These are phyloP conservation scores for Thamnidium elegans DNA, from an alignment of 192 early-diverging fungal genomes.

Conservation along the genomic window DNA sequence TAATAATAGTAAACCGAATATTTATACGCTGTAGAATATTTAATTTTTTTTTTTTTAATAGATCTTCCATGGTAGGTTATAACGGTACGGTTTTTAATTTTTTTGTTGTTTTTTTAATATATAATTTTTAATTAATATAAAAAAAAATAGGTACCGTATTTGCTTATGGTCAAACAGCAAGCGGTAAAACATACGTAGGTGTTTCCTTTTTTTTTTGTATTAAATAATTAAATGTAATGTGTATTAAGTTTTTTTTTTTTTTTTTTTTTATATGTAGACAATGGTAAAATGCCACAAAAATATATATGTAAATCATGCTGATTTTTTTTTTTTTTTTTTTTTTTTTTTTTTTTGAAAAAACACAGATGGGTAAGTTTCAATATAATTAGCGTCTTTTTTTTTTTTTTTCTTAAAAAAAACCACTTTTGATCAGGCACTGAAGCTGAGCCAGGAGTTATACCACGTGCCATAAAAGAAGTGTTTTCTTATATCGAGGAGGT, in stretches of 20 bases:
- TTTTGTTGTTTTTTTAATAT: neutral
- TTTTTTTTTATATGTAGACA: conserved; percentile 10
- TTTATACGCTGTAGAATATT: no score
- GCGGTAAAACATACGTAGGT: conserved; percentile 86
- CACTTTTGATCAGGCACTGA: conserved; percentile 48
- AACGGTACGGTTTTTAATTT: conserved; percentile 64
- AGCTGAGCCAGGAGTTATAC: conserved; percentile 73
- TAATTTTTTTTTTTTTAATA: no score
- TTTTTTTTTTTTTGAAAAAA: no score
- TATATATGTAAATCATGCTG: neutral
- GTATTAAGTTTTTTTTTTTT: neutral
- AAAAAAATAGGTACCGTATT: conserved; percentile 44
- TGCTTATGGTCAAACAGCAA: conserved; percentile 98
- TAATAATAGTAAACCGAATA: no score
- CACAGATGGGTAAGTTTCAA: conserved; percentile 24
- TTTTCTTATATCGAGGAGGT: conserved; percentile 73
- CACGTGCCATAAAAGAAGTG: conserved; percentile 72
- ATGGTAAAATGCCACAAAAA: conserved; percentile 10
- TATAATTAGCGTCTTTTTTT: neutral
- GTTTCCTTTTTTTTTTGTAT: neutral
- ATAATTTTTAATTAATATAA: neutral
- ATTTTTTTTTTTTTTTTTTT: neutral
- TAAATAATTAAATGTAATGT: neutral
- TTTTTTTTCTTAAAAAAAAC: neutral
- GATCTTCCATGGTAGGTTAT: conserved; percentile 81